Evolutionary conservation across 257 asterid species (phyloP).

Genomic region (Capsicum chinense): DNA sequence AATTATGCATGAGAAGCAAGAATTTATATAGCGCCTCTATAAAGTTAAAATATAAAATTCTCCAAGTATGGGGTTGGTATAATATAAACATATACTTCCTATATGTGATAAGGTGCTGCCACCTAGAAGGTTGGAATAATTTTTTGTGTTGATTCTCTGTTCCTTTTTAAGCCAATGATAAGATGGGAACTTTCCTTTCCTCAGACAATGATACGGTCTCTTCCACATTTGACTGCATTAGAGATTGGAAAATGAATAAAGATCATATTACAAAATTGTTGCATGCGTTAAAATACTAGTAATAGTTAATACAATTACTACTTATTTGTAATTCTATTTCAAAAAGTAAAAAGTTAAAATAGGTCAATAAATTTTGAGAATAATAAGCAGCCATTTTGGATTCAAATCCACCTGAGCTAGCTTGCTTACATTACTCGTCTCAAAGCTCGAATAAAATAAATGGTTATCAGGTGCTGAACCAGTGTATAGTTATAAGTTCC

Average conservation of each 20-base stretch:
- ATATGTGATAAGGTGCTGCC: slow-evolving; percentile 47
- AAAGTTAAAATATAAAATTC: slow-evolving; percentile 29
- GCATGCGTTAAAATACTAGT: too few species aligned
- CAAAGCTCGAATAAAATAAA: too few species aligned
- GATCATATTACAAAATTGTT: too few species aligned
- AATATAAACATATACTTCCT: slow-evolving; percentile 13
- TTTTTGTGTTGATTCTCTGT: slow-evolving; percentile 43
- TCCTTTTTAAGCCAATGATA: slow-evolving; percentile 48
- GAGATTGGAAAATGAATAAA: not conserved
- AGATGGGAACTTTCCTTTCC: slow-evolving; percentile 46
- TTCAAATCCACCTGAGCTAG: too few species aligned
- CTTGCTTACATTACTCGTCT: too few species aligned
- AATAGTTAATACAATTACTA: too few species aligned
- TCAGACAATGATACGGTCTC: slow-evolving; percentile 28
- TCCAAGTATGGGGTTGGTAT: slow-evolving; percentile 1
- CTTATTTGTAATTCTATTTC: too few species aligned
- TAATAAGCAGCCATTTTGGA: too few species aligned
- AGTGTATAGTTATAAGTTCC: too few species aligned
- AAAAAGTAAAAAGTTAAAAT: too few species aligned
- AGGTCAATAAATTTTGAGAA: too few species aligned
- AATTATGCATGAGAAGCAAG: slow-evolving; percentile 37
- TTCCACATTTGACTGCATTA: not conserved
- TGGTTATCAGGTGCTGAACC: too few species aligned
- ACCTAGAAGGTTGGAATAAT: slow-evolving; percentile 35
- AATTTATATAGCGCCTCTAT: slow-evolving; percentile 52